Evolutionary conservation across 2,329 filamentous ascomycete genomes (phyloP).

Genomic region (Cercospora canescens): DNA sequence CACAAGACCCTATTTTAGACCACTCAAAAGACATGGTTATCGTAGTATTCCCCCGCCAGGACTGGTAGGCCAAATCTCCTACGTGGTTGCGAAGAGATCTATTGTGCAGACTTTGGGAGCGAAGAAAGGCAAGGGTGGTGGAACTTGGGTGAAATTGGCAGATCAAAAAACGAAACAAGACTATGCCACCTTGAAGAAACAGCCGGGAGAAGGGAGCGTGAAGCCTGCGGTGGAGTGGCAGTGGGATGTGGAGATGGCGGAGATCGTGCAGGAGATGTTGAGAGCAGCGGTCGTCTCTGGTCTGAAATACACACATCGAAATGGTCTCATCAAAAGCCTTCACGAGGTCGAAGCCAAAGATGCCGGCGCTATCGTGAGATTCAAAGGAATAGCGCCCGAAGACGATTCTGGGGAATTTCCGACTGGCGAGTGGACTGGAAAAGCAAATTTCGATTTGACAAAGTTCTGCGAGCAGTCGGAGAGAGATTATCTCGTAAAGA

Average conservation of each 20-base stretch:
- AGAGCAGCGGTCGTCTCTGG: conserved; percentile 50
- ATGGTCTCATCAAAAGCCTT: background rate
- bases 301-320: conserved; percentile 33
- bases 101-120: conserved; percentile 23
- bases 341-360: background rate
- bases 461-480: background rate
- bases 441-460: conserved; percentile 1
- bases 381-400: background rate
- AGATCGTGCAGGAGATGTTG: conserved; percentile 53
- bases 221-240: conserved; percentile 12
- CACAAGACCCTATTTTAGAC: background rate
- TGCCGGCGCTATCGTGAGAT: background rate
- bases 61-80: conserved; percentile 7
- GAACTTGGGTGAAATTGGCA: conserved; percentile 9
- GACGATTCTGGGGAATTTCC: background rate
- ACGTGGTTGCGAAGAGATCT: conserved; percentile 27
- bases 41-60: conserved; percentile 45
- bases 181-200: conserved; percentile 3
- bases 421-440: background rate
- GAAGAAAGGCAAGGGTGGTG: background rate
- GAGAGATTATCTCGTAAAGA: background rate
- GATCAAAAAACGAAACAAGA: background rate
- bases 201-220: background rate
- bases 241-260: conserved; percentile 56
- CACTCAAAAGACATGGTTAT: background rate